Evolutionary conservation across 2,329 filamentous ascomycete genomes (phyloP), one percentile per base, ranked within the genome.

Genomic region (Fusarium heterosporum): DNA sequence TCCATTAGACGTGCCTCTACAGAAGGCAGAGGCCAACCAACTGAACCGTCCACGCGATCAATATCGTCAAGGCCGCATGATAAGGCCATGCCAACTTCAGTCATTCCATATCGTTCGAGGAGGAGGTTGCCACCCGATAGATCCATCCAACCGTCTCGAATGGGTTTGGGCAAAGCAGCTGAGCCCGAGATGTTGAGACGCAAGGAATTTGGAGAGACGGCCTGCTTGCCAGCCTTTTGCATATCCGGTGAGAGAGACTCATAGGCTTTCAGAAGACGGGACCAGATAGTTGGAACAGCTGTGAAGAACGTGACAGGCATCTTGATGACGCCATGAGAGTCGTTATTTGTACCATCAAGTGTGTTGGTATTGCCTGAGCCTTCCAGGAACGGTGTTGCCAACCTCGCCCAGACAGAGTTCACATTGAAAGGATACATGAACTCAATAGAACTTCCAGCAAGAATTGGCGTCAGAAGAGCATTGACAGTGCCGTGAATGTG

Each of bases 91-190:
- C 96, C 96, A 2, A 98, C 93, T 81, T 99, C 96, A 6, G 96
- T 99, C 96, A 99, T 98, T 74, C 96, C 96, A 77, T 96, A 99
- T n/a, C 96, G 92, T 79, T 99, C 96, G 6, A 99, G 88, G 0
- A 99, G 87, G 13, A 97, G 86, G 74, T 96, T 97, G 41, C 95
- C 95, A 43, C 82, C 81, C 66, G 89, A 92, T 12, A 98, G 86
- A 8, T 89, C 83, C 16, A 87, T 84, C 94, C 96, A 99, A 29
- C 92, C 90, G 39, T 88, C 82, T 77, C 97, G 97, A 42, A 92
- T 90, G 0, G 95, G 94, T 0, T 93, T 95, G 0, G 96, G 96
- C 2, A 99, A 87, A 3, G 96, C 94, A 4, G 96, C 96, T 2
- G 95, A 98, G 41, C 96, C 96, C 11, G 94, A 97, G 70, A 99